Conservation (phyloP, 129 eudicot genomes). For the Flaveria trinervia region DNA sequence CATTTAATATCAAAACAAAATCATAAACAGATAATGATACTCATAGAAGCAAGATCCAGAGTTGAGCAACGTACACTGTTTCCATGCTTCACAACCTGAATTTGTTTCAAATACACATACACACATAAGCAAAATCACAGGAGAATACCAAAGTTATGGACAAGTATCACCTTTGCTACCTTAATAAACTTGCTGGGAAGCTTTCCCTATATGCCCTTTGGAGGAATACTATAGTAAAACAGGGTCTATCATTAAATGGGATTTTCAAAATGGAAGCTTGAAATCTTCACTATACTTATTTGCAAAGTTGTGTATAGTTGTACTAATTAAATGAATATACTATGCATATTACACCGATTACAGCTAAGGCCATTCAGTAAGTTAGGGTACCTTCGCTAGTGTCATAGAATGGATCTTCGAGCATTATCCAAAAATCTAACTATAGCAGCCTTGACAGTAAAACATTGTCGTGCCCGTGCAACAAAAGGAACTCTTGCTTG, state of each 20-base stretch:
- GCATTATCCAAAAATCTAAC: slow-evolving; percentile 94
- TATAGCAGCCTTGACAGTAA: slow-evolving; percentile 96
- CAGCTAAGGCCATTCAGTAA: slow-evolving; percentile 17
- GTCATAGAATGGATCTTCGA: slow-evolving; percentile 90
- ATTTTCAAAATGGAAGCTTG: slow-evolving; percentile 84
- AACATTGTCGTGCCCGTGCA: slow-evolving; percentile 97
- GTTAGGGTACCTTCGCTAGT: slow-evolving; percentile 77
- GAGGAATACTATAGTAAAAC: slow-evolving; percentile 89
- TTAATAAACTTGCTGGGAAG: slow-evolving; percentile 93
- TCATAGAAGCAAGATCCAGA: slow-evolving; percentile 92
- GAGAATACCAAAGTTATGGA: slow-evolving; percentile 13
- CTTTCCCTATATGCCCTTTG: slow-evolving; percentile 60
- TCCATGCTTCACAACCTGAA: slow-evolving; percentile 86
- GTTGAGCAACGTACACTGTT: slow-evolving; percentile 93
- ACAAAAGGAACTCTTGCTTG: slow-evolving; percentile 92
- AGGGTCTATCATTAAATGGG: slow-evolving; percentile 92
- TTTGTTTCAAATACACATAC: slow-evolving; percentile 15
- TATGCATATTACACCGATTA: slow-evolving; percentile 4
- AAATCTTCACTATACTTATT: slow-evolving; percentile 89
- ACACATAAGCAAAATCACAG: slow-evolving; percentile 21
- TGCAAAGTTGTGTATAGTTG: slow-evolving; percentile 95
- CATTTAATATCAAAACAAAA: not conserved
- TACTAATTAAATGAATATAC: slow-evolving; percentile 10
- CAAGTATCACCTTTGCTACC: slow-evolving; percentile 46
- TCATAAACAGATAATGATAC: slow-evolving; percentile 27